phyloP scores from a whole-genome alignment of 306 rosid genomes.

The Vigna hirtella region DNA sequence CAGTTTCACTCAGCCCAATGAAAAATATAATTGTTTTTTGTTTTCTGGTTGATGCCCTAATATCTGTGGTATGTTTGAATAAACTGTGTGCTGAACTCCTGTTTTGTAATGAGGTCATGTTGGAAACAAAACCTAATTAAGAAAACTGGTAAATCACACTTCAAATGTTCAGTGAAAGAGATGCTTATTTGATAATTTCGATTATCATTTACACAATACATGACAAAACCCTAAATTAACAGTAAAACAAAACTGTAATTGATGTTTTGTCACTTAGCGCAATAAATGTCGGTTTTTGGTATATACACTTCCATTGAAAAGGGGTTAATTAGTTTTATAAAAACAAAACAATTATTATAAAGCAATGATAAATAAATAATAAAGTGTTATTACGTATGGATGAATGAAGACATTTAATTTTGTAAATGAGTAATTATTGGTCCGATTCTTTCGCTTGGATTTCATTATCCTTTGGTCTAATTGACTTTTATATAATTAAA shows the following conservation, averaged over 20 bases:
- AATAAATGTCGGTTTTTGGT: background rate
- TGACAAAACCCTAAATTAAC: background rate
- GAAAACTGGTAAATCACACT: background rate
- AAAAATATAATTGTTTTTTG: background rate
- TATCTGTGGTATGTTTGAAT: background rate
- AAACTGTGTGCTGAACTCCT: conserved; percentile 24
- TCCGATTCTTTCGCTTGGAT: conserved; percentile 42
- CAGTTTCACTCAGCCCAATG: background rate
- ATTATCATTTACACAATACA: background rate
- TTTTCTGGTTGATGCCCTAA: background rate
- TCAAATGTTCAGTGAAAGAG: background rate
- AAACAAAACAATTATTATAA: background rate
- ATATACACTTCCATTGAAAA: background rate
- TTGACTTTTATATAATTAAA: conserved; percentile 23
- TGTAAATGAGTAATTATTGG: conserved; percentile 32
- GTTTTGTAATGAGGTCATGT: background rate
- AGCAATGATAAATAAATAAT: background rate
- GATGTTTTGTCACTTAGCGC: background rate
- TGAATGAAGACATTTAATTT: conserved; percentile 10
- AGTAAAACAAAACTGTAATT: background rate
- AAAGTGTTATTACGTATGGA: background rate
- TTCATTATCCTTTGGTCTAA: conserved; percentile 32
- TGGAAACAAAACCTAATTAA: background rate
- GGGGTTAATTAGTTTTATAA: background rate
- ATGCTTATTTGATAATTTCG: background rate